A percentile compares a stretch with the other conserved stretches of the same genome.
Evolutionary conservation across 202 grass and related monocot genomes (phyloP).

Genomic region (Schoenoplectus tabernaemontani): DNA sequence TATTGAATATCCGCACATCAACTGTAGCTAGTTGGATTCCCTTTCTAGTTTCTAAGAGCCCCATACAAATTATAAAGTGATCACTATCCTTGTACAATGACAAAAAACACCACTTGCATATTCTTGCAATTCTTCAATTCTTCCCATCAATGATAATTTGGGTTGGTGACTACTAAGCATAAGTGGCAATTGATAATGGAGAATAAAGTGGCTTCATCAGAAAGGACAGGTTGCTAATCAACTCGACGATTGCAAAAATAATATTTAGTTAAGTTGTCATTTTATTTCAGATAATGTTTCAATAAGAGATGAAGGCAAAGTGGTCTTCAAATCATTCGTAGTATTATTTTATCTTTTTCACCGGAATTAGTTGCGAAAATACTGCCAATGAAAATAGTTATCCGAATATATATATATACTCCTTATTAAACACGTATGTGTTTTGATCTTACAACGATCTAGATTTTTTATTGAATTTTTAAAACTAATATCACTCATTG

Average conservation of each 20-base stretch:
- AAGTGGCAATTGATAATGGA: neutral
- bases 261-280: neutral
- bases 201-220: neutral
- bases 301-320: neutral
- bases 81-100: neutral
- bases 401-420: neutral
- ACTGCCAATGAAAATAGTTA: neutral
- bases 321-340: neutral
- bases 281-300: neutral
- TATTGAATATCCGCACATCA: neutral
- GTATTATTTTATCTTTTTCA: neutral
- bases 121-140: neutral
- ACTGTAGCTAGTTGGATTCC: neutral
- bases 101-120: neutral
- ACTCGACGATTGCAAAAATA: neutral
- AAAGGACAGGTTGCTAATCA: no score
- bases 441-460: no score
- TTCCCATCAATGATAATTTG: neutral
- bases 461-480: no score
- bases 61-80: no score
- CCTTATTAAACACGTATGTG: no score
- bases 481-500: no score
- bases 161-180: neutral
- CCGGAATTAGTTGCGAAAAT: neutral
- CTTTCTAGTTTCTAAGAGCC: neutral